Evolutionary conservation across 192 early-diverging fungal species (phyloP), one percentile per base, ranked within the genome.

Genomic region (Coemansia sp.): DNA sequence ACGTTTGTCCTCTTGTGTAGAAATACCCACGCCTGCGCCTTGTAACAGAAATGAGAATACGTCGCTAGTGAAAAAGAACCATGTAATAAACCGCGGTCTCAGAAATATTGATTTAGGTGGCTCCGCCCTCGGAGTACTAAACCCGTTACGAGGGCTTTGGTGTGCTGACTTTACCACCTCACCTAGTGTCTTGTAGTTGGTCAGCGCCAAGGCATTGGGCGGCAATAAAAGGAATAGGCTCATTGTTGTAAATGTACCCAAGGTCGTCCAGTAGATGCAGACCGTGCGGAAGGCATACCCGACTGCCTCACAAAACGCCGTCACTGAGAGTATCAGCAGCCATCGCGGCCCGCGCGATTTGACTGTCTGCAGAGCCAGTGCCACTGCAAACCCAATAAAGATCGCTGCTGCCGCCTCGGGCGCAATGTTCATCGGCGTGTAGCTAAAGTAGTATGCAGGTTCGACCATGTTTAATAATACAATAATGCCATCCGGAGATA

Each of bases 181-280:
- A 9, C 73, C 77, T 0, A 79, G 69, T 12, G 77, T 70, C 34
- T 79, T 79, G 74, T 79, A 77, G 62, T 77, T 79, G n/a, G 62
- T 64, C 39, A 79, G 63, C 24, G 77, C 77, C 18, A 79, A 31
- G 2, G 75, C 75, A 40, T 79, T 79, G 29, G 77, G 77, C 38
- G 77, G 69, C n/a, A 79, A 47, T 1, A 79, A 52, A 15, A 79
- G 75, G 38, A 79, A 79, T 7, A 79, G 47, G 7, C 69, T 75
- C 62, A 75, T 79, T 29, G 57, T 62, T 1, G 65, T 60, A n/a
- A 71, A 79, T 29, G 64, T 46, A 3, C 55, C 62, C 24, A 78
- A 15, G 7, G 69, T 53, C 3, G 77, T 79, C 33, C 49, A 62
- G 62, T 75, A 76, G 16, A 70, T 65, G 24, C 77, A 79, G 10